Base-by-base conservation (phyloP, 108 stramenopile species). In the Seminavis robusta region DNA sequence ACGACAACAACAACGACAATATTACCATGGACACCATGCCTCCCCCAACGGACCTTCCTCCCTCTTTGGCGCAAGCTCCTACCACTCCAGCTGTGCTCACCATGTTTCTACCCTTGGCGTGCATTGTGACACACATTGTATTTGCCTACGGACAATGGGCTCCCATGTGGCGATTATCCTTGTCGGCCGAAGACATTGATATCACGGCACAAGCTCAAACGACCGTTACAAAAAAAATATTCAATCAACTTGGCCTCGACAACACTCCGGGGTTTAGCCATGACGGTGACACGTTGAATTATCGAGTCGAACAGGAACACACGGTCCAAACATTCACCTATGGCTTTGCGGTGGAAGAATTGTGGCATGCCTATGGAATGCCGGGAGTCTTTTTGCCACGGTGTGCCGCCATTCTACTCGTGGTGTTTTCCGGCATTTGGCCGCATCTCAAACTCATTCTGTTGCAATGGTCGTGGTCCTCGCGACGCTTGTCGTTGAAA, bases 301-400 rank as follows among this genome's bases (percentile, higher is more conserved):
- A 49, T 26, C 40, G 46, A 2, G 52, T 73, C 20, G 26, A 68
- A 19, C 56, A 83, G 40, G 62, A 59, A 32, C 45, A 48, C 17
- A 61, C 80, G 23, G 81, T 90, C 5, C 57, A 83, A 41, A 88
- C 86, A 5, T 92, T 92, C 71, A 88, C 90, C 17, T 92, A 92
- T 40, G 69, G 67, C 60, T 86, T 73, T 62, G 90, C 86, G 37
- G 82, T 92, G 45, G 59, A 76, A 6, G 79, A 92, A 45, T 64
- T 92, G 30, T 92, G 86, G 86, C 46, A 47, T 24, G 90, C 84
- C 38, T 78, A 81, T 16, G 77, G 70, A 9, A 53, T 92, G 61
- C 71, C 70, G 5, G 80, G 80, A 16, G 25, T 52, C 28, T 48
- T 43, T 0, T 39, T 86, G 19, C 80, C 81, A 8, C 80, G 81